Percentiles rank a stretch among this genome's conserved stretches.
Evolutionary conservation across 805 yeast species (phyloP).

Genomic region (Naumovozyma dairenensis): DNA sequence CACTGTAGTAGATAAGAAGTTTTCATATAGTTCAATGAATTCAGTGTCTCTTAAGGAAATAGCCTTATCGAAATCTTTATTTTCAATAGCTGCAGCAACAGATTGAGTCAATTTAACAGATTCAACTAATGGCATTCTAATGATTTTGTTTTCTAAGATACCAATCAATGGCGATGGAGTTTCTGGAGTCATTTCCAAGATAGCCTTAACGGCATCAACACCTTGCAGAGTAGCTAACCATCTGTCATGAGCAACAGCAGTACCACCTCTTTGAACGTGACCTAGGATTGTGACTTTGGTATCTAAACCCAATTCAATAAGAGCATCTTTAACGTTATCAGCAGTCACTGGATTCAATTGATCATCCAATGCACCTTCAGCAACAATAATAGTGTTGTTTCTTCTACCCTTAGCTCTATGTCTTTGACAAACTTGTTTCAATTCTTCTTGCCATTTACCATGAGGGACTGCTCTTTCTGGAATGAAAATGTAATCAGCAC

Average conservation of each 20-base stretch:
- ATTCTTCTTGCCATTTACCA: constrained; percentile 68
- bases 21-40: constrained; percentile 68
- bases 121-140: constrained; percentile 76
- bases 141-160: constrained; percentile 75
- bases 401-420: constrained; percentile 85
- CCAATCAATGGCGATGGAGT: constrained; percentile 95
- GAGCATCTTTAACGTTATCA: constrained; percentile 68
- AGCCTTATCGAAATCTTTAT: constrained; percentile 75
- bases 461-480: constrained; percentile 87
- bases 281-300: constrained; percentile 93
- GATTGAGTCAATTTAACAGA: constrained; percentile 79
- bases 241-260: constrained; percentile 93
- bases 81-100: constrained; percentile 82
- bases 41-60: constrained; percentile 81
- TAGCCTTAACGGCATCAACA: constrained; percentile 93
- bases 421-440: constrained; percentile 62
- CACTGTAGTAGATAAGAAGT: constrained; percentile 61
- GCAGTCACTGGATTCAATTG: constrained; percentile 74
- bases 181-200: constrained; percentile 75
- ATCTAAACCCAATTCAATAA: constrained; percentile 80
- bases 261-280: constrained; percentile 98
- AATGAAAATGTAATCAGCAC: constrained; percentile 88
- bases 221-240: constrained; percentile 91
- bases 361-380: constrained; percentile 91
- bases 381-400: constrained; percentile 91